Conservation (phyloP, 805 yeast species). For the Jamesozyma jinghongensis region DNA sequence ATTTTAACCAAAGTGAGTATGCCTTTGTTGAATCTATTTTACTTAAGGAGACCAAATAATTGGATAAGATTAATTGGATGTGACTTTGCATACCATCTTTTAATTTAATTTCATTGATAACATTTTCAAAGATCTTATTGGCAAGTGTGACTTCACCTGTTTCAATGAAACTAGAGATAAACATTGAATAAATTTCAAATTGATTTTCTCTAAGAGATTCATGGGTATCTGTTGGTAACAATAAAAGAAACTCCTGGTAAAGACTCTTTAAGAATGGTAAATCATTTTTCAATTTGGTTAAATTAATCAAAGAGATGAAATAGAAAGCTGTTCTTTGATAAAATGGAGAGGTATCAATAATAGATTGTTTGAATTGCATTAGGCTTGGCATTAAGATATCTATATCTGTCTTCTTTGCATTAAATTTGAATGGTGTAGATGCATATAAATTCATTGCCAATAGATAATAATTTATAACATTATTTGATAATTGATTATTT, state of each 20-base stretch:
- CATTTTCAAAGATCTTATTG: constrained; percentile 46
- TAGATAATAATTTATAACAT: constrained; percentile 37
- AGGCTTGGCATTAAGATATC: constrained; percentile 6
- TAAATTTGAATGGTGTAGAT: constrained; percentile 20
- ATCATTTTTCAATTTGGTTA: constrained; percentile 34
- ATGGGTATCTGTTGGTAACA: constrained; percentile 8
- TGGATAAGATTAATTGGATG: constrained; percentile 36
- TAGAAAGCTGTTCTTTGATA: constrained; percentile 28
- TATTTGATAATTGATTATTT: constrained; percentile 36
- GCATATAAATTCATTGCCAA: constrained; percentile 39
- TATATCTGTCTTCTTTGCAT: neutral
- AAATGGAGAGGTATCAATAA: constrained; percentile 13
- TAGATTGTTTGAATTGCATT: constrained; percentile 1
- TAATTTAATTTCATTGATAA: constrained; percentile 36
- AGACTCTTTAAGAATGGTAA: constrained; percentile 31
- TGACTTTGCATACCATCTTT: constrained; percentile 28
- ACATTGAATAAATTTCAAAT: constrained; percentile 40
- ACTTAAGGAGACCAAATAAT: constrained; percentile 35
- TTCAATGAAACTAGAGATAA: constrained; percentile 44
- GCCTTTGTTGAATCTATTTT: constrained; percentile 30
- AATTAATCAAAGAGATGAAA: constrained; percentile 34
- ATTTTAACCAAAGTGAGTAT: constrained; percentile 31
- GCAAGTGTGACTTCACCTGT: constrained; percentile 44
- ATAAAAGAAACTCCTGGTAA: constrained; percentile 33
- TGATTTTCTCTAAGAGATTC: constrained; percentile 30